A percentile compares a stretch with the other conserved stretches of the same genome.
phyloP scores from a whole-genome alignment of 306 rosid genomes.

The Boehmeria nivea region DNA sequence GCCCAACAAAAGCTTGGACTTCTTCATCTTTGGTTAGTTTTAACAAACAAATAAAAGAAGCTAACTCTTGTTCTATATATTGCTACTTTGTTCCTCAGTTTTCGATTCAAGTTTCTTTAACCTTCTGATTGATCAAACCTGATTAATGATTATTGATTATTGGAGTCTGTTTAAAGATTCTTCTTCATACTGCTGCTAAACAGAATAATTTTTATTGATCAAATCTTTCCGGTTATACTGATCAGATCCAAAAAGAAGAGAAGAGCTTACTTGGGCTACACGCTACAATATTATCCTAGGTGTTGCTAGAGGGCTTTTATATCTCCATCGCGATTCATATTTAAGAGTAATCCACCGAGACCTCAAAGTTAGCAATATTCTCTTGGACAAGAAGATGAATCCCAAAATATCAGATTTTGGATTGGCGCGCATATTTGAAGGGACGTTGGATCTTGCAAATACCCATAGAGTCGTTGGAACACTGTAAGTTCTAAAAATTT shows the following conservation, averaged over 20 bases:
- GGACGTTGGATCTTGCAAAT: slow-evolving; percentile 3
- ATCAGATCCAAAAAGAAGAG: neutral
- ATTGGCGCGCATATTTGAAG: slow-evolving; percentile 23
- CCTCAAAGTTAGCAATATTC: slow-evolving; percentile 27
- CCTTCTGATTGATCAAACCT: no score
- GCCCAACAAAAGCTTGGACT: no score
- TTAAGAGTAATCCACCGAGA: slow-evolving; percentile 24
- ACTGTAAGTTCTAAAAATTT: slow-evolving; percentile 16
- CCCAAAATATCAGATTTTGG: slow-evolving; percentile 39
- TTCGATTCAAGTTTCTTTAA: no score
- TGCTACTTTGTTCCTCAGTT: no score
- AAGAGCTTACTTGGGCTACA: slow-evolving; percentile 17
- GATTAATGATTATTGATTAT: no score
- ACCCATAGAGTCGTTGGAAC: slow-evolving; percentile 32
- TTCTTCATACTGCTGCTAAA: no score
- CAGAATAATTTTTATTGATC: no score
- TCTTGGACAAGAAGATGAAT: slow-evolving; percentile 27
- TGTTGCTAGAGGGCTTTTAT: slow-evolving; percentile 24
- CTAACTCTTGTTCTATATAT: no score
- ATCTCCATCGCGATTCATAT: slow-evolving; percentile 25
- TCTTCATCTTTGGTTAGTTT: no score
- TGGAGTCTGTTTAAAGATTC: no score
- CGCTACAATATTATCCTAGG: slow-evolving; percentile 22
- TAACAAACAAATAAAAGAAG: no score
- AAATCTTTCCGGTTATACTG: no score